A percentile compares a stretch with the other conserved stretches of the same genome.
These are phyloP conservation scores for Zygoascus sp. DNA, from an alignment of 1,139 yeast species.

Conservation along the genomic window DNA sequence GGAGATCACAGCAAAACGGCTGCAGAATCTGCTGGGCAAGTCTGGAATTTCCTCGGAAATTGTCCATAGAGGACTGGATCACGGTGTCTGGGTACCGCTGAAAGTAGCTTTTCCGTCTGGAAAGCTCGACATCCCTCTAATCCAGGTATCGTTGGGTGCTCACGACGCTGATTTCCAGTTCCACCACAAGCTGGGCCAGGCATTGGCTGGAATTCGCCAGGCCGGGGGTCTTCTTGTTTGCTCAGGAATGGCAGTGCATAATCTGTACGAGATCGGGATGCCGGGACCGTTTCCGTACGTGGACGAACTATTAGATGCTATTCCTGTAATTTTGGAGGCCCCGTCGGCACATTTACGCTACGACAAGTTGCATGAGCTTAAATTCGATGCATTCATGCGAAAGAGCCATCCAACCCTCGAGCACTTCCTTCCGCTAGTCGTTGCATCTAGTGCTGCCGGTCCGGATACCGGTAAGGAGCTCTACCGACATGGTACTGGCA, in stretches of 20 bases:
- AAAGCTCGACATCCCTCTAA: slow-evolving; percentile 35
- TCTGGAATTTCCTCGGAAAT: slow-evolving; percentile 46
- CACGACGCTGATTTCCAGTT: slow-evolving; percentile 31
- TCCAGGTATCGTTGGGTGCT: slow-evolving; percentile 54
- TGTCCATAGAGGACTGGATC: slow-evolving; percentile 62
- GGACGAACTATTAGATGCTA: slow-evolving; percentile 46
- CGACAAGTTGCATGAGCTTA: slow-evolving; percentile 37
- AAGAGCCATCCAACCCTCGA: slow-evolving; percentile 70
- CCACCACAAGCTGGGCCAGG: slow-evolving; percentile 55
- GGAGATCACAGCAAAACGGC: slow-evolving; percentile 41
- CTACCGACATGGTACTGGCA: not conserved
- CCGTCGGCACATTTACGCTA: slow-evolving; percentile 28
- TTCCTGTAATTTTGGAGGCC: slow-evolving; percentile 31
- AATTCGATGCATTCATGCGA: slow-evolving; percentile 13
- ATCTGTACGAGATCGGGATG: slow-evolving; percentile 45
- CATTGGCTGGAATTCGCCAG: slow-evolving; percentile 46
- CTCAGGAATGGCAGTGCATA: slow-evolving; percentile 80
- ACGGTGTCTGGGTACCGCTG: slow-evolving; percentile 79
- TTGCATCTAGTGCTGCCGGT: slow-evolving; percentile 53
- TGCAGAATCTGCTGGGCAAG: slow-evolving; percentile 41
- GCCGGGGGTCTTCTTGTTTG: slow-evolving; percentile 49
- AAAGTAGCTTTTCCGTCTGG: slow-evolving; percentile 52
- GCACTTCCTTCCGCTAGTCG: slow-evolving; percentile 66
- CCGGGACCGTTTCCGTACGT: slow-evolving; percentile 32
- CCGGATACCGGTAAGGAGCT: not conserved